Evolutionary conservation across 257 asterid genomes (phyloP).

Genomic region (Cordia subcordata): DNA sequence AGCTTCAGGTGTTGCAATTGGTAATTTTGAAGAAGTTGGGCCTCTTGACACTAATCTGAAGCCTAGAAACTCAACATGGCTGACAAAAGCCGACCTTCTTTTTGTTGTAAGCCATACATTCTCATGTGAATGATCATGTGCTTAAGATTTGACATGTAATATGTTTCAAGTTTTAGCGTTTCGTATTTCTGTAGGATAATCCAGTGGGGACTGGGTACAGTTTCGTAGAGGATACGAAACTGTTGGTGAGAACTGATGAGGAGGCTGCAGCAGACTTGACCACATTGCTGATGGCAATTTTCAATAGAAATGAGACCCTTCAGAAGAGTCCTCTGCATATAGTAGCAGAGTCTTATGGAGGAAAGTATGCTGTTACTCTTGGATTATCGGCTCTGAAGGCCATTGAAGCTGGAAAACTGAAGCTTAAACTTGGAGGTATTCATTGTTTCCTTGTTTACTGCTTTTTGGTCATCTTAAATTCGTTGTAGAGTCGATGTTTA

Average conservation of each 20-base stretch:
- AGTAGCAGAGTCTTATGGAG: slow-evolving; percentile 96
- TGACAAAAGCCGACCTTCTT: slow-evolving; percentile 78
- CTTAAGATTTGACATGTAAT: background rate
- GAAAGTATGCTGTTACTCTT: slow-evolving; percentile 86
- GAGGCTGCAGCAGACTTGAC: slow-evolving; percentile 87
- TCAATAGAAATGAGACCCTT: slow-evolving; percentile 49
- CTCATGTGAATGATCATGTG: background rate
- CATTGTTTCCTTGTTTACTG: no score
- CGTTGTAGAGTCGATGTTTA: no score
- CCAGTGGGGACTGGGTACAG: slow-evolving; percentile 98
- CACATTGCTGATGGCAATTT: slow-evolving; percentile 54
- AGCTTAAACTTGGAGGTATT: slow-evolving; percentile 79
- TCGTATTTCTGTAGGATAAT: slow-evolving; percentile 51
- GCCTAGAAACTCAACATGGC: slow-evolving; percentile 93
- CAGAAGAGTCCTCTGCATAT: slow-evolving; percentile 75
- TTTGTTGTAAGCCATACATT: slow-evolving; percentile 58
- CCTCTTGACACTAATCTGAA: slow-evolving; percentile 64
- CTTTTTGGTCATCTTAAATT: no score
- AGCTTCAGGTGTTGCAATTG: slow-evolving; percentile 90
- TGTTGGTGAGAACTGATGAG: slow-evolving; percentile 69
- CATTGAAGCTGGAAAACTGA: slow-evolving; percentile 54
- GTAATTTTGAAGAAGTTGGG: slow-evolving; percentile 90
- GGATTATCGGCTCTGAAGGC: slow-evolving; percentile 77
- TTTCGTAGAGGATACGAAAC: slow-evolving; percentile 68
- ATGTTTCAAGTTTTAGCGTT: background rate